phyloP scores from a whole-genome alignment of 352 stramenopile species.

The Phytophthora litchii region DNA sequence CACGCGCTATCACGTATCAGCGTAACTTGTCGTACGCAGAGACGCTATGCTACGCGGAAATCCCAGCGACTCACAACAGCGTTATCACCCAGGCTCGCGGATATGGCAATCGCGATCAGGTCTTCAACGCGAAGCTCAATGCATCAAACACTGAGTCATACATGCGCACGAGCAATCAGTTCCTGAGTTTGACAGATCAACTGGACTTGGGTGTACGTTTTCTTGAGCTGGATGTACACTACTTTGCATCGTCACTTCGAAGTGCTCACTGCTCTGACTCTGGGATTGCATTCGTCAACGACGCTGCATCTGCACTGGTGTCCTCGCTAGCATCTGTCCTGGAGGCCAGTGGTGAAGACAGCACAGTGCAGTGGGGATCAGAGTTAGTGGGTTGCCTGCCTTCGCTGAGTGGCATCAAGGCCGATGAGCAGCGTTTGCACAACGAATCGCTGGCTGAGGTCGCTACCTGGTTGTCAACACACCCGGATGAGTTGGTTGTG shows the following conservation, averaged over 20 bases:
- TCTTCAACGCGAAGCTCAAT: constrained; percentile 62
- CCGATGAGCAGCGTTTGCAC: constrained; percentile 59
- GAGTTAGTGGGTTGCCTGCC: constrained; percentile 70
- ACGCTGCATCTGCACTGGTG: constrained; percentile 42
- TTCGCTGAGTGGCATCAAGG: constrained; percentile 76
- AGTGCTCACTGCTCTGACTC: constrained; percentile 71
- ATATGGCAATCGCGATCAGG: constrained; percentile 75
- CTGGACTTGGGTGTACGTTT: constrained; percentile 72
- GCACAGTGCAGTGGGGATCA: constrained; percentile 49
- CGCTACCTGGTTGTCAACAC: constrained; percentile 52
- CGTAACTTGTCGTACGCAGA: constrained; percentile 68
- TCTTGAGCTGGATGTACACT: constrained; percentile 82
- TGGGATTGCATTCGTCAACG: constrained; percentile 57
- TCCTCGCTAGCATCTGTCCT: constrained; percentile 40
- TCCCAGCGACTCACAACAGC: constrained; percentile 78
- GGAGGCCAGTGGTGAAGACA: constrained; percentile 33
- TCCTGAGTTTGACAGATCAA: constrained; percentile 75
- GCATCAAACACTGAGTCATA: constrained; percentile 46
- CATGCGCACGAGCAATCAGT: constrained; percentile 76
- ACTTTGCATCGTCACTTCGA: constrained; percentile 59
- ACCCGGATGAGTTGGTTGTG: constrained; percentile 53
- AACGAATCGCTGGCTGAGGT: constrained; percentile 64
- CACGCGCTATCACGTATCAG: constrained; percentile 67
- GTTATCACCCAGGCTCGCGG: constrained; percentile 63
- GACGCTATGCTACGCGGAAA: constrained; percentile 68